Conservation (phyloP, 2,329 filamentous ascomycete species). For the Calonectria ilicicola region DNA sequence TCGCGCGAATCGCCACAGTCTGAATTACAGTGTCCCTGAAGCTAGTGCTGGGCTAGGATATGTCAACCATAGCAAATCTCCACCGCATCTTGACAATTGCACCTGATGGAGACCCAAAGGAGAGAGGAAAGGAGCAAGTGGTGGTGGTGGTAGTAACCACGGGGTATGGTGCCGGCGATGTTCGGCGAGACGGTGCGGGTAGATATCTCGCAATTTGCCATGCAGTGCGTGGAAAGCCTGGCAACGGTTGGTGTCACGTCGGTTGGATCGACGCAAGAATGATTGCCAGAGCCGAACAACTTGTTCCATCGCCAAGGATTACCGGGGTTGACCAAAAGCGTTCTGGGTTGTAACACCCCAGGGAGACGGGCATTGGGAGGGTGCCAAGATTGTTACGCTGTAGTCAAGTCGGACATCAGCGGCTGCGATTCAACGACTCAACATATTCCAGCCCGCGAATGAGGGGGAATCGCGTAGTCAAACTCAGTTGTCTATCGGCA, state of each 20-base stretch:
- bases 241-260: conserved; percentile 19
- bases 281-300: background rate
- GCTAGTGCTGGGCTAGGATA: background rate
- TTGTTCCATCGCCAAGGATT: conserved; percentile 16
- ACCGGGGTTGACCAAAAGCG: background rate
- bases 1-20: conserved; percentile 9
- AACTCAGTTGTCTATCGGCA: background rate
- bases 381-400: background rate
- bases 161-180: background rate
- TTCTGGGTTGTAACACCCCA: background rate
- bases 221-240: background rate
- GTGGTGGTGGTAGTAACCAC: background rate
- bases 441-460: conserved; percentile 5
- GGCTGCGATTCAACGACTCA: background rate
- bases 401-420: background rate
- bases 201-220: background rate
- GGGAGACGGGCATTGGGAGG: background rate
- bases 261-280: background rate
- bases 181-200: conserved; percentile 1
- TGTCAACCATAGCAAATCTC: background rate
- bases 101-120: conserved; percentile 2
- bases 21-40: conserved; percentile 12
- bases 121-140: background rate
- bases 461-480: background rate
- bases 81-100: background rate